phyloP scores from a whole-genome alignment of 768 basidiomycete genomes.

The Termitomyces heimii region DNA sequence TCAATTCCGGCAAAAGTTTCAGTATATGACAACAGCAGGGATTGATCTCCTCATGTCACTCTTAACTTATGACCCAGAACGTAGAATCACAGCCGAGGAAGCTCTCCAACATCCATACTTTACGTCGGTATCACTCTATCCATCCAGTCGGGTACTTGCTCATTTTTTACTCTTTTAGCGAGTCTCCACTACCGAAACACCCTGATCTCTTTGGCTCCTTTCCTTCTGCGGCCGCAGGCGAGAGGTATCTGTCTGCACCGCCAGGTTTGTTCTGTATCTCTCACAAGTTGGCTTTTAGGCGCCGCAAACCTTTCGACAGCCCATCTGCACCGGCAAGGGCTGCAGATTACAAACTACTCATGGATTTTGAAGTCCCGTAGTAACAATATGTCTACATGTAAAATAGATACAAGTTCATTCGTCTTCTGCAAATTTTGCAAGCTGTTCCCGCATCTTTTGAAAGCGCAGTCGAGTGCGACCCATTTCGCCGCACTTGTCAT shows the following conservation, averaged over 20 bases:
- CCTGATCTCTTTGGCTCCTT: slow-evolving; percentile 94
- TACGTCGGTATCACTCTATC: slow-evolving; percentile 40
- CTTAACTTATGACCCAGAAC: slow-evolving; percentile 84
- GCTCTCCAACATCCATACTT: slow-evolving; percentile 92
- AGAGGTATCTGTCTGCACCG: slow-evolving; percentile 55
- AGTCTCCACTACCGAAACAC: slow-evolving; percentile 93
- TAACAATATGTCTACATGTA: background rate
- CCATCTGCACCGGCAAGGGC: slow-evolving; percentile 76
- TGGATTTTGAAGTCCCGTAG: slow-evolving; percentile 52
- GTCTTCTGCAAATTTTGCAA: slow-evolving; percentile 28
- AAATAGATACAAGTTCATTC: background rate
- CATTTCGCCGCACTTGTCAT: slow-evolving; percentile 70
- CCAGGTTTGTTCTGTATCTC: background rate
- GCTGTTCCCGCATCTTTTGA: slow-evolving; percentile 57
- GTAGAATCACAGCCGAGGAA: slow-evolving; percentile 83
- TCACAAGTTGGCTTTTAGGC: slow-evolving; percentile 36
- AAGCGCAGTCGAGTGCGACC: slow-evolving; percentile 59
- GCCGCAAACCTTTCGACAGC: slow-evolving; percentile 71
- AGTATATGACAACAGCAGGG: slow-evolving; percentile 76
- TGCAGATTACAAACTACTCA: slow-evolving; percentile 60
- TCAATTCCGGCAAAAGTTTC: slow-evolving; percentile 82
- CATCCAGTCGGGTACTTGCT: background rate
- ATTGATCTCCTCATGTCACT: slow-evolving; percentile 79
- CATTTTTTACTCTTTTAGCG: slow-evolving; percentile 37
- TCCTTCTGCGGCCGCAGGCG: slow-evolving; percentile 93